phyloP scores from a whole-genome alignment of 495 filamentous ascomycete species.

The Pseudevernia furfuracea region DNA sequence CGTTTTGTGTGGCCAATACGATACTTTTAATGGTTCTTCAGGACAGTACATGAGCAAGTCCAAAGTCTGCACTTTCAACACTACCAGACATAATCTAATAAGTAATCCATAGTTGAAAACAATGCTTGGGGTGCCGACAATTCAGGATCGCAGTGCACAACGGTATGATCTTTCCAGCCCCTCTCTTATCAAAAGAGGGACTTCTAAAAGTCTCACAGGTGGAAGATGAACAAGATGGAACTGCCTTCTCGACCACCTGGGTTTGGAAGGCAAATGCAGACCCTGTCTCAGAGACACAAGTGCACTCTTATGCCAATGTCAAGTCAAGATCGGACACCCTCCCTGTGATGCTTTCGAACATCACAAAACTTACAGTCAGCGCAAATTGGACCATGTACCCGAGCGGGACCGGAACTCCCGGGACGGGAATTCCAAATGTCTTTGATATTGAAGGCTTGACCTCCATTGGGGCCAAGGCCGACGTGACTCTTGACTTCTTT shows the following conservation, averaged over 20 bases:
- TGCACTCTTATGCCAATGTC: background rate
- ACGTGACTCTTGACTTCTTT: constrained; percentile 44
- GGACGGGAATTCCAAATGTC: background rate
- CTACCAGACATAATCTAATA: background rate
- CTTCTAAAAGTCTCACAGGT: background rate
- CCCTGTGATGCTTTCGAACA: background rate
- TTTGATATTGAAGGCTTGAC: constrained; percentile 18
- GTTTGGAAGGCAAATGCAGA: background rate
- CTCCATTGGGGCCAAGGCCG: constrained; percentile 29
- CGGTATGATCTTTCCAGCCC: background rate
- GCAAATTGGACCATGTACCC: background rate
- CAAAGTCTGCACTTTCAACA: background rate
- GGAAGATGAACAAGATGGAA: background rate
- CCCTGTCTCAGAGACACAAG: background rate
- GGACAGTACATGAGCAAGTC: background rate
- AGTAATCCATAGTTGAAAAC: background rate
- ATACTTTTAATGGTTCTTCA: background rate
- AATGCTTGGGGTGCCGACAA: background rate
- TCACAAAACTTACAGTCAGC: background rate
- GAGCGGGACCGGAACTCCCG: background rate
- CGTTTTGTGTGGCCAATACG: constrained; percentile 8
- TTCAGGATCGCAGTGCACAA: constrained; percentile 6
- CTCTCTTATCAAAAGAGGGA: background rate
- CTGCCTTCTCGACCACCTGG: background rate
- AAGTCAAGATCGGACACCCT: background rate